phyloP scores from a whole-genome alignment of 768 basidiomycete genomes.

The Pholiota microspora region DNA sequence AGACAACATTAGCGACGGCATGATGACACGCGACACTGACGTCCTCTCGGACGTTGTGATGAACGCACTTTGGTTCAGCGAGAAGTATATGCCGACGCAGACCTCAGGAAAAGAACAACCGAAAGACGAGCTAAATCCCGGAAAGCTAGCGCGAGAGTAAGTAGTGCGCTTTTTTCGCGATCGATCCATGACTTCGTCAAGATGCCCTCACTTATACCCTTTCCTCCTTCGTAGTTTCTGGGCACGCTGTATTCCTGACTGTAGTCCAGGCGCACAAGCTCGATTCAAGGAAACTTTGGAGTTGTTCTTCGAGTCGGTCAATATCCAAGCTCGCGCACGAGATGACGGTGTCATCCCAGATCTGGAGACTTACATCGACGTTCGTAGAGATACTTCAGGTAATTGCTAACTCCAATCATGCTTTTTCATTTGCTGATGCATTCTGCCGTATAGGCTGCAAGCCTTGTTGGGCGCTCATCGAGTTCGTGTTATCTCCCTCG shows the following conservation, averaged over 20 bases:
- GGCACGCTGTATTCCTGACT: conserved; percentile 57
- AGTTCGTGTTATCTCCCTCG: conserved; percentile 35
- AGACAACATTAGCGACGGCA: conserved; percentile 78
- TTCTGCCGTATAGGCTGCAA: conserved; percentile 48
- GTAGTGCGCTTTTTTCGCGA: conserved; percentile 24
- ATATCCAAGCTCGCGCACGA: conserved; percentile 60
- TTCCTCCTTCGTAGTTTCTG: conserved; percentile 51
- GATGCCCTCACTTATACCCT: conserved; percentile 5
- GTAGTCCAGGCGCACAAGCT: conserved; percentile 53
- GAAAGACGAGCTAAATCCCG: conserved; percentile 48
- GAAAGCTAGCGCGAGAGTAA: conserved; percentile 68
- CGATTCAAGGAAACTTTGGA: conserved; percentile 72
- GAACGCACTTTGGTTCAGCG: conserved; percentile 62
- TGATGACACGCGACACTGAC: conserved; percentile 63
- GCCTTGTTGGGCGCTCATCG: conserved; percentile 73
- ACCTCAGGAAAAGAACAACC: conserved; percentile 36
- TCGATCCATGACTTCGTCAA: conserved; percentile 2
- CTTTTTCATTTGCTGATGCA: conserved; percentile 1
- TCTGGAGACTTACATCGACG: conserved; percentile 70
- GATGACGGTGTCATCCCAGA: conserved; percentile 54
- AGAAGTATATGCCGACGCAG: conserved; percentile 47
- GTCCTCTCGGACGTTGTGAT: conserved; percentile 64
- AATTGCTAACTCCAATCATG: conserved; percentile 10
- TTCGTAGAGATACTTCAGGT: conserved; percentile 75
- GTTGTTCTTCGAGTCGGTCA: conserved; percentile 68